Conservation (phyloP, 805 yeast species). For the Dipodascus albidus region DNA sequence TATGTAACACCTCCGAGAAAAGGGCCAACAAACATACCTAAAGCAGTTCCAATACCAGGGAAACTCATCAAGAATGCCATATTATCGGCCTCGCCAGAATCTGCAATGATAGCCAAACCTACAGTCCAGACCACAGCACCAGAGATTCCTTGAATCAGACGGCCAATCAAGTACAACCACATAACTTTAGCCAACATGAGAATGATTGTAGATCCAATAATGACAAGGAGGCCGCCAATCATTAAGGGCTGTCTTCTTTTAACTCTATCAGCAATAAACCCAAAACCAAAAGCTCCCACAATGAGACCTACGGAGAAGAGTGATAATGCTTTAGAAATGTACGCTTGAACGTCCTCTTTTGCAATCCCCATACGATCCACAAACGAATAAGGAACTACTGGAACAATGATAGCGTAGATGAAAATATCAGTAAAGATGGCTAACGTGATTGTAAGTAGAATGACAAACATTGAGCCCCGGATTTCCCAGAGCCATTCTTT, state of each 20-base stretch:
- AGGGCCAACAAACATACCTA: conserved; percentile 25
- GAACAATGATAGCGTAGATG: conserved; percentile 23
- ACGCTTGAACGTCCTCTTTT: conserved; percentile 17
- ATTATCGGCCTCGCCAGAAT: conserved; percentile 20
- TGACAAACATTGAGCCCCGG: conserved; percentile 15
- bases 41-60: conserved; percentile 21
- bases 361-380: conserved; percentile 19
- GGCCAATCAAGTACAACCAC: conserved; percentile 21
- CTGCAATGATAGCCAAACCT: conserved; percentile 25
- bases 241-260: conserved; percentile 17
- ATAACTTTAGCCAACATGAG: conserved; percentile 18
- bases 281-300: conserved; percentile 21
- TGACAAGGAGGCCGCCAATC: conserved; percentile 21
- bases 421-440: conserved; percentile 26
- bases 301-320: conserved; percentile 25
- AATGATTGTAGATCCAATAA: conserved; percentile 23
- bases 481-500: background rate
- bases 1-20: conserved; percentile 27
- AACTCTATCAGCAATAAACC: conserved; percentile 20
- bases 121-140: conserved; percentile 27
- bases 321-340: conserved; percentile 21
- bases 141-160: conserved; percentile 25
- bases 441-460: conserved; percentile 20
- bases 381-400: conserved; percentile 25
- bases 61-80: conserved; percentile 22